Base-by-base conservation (phyloP, 2,329 filamentous ascomycete species). In the Neocatenulostroma microsporum region DNA sequence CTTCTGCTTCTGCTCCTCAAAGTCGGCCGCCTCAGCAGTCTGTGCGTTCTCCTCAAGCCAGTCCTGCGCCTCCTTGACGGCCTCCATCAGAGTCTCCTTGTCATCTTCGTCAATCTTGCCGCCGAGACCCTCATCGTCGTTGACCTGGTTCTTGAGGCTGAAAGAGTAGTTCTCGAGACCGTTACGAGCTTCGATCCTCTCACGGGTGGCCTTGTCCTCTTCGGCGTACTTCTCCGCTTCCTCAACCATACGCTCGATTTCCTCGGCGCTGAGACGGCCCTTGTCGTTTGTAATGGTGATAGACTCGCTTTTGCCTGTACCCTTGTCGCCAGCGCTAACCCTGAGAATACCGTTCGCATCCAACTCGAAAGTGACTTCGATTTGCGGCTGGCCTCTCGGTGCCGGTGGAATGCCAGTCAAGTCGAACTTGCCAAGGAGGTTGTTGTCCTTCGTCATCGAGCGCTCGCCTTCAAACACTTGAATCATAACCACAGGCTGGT, bases 261-360 rank as follows among this genome's bases (percentile, higher is more conserved):
- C 91, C 54, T 98, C 91, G 59, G 83, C 82, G 56, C 83, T 87
- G 35, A 98, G 82, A 64, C 91, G 89, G 53, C 91, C 91, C 81
- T 96, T 96, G 72, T 98, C 91, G 72, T 98, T 96, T 71, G 84
- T 96, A 63, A 98, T 98, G 55, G 91, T 96, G 66, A 98, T 96
- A 47, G 83, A 87, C 75, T 98, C 87, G 47, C 77, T 79, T 78
- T 96, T 95, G 67, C 91, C 91, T 57, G 89, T 95, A 62, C 88
- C 91, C 82, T 96, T 96, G 69, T 98, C 91, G 58, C 84, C 81
- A 51, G 91, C 91, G 49, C 84, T 85, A 47, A 98, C 91, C 75
- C 93, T 89, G 51, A 98, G 79, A 56, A 98, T 95, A 73, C 91
- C 89, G 69, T 98, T 96, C 73, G 87, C 88, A 58, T 98, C 89